A percentile compares a stretch with the other conserved stretches of the same genome.
These are phyloP conservation scores for Apiospora rasikravindrae DNA, from an alignment of 2,329 filamentous ascomycete species.

Conservation along the genomic window DNA sequence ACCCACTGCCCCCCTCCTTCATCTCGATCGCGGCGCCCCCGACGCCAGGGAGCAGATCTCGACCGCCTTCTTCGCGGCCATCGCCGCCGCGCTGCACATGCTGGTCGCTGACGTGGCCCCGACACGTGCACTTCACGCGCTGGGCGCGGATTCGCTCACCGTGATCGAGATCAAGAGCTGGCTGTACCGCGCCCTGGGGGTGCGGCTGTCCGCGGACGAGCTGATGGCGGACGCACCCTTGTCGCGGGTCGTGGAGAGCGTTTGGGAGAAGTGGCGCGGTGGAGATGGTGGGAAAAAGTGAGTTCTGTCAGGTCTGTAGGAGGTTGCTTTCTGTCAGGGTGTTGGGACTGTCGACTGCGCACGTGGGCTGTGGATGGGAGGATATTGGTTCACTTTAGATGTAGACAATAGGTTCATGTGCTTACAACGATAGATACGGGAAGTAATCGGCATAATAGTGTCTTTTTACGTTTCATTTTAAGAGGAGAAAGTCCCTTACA, in stretches of 20 bases:
- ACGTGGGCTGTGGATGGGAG: neutral
- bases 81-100: constrained; percentile 10
- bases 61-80: neutral
- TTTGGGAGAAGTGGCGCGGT: constrained; percentile 14
- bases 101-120: neutral
- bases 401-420: neutral
- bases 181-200: constrained; percentile 12
- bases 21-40: neutral
- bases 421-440: neutral
- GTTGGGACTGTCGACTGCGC: no score
- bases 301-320: neutral
- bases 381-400: neutral
- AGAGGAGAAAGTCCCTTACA: neutral
- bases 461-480: neutral
- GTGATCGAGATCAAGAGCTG: constrained; percentile 23
- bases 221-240: constrained; percentile 10
- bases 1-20: neutral
- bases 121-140: constrained; percentile 7
- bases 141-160: constrained; percentile 21
- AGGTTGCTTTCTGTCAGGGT: no score
- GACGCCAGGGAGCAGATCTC: constrained; percentile 12
- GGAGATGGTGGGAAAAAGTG: neutral
- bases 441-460: neutral
- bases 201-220: neutral
- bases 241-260: constrained; percentile 10